Base-by-base conservation (phyloP, 768 basidiomycete species). In the Mycena belliarum region DNA sequence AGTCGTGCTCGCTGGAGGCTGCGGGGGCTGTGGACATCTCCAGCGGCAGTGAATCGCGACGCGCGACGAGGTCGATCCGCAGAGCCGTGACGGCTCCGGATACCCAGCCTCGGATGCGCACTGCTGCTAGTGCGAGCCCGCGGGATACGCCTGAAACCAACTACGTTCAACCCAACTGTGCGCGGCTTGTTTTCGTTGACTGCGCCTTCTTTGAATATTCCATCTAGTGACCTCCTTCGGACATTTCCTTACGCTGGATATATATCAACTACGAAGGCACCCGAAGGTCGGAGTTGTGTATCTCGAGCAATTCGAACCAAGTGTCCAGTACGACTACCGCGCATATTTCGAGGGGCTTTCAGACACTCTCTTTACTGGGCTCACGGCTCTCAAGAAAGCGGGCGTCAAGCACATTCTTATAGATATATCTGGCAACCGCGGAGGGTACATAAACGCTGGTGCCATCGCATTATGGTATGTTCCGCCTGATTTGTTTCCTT, bases 221-320 rank as follows among this genome's bases (percentile, higher is more conserved):
- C 23, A 21, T 33, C 16, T 41, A 64, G 63, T 64, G 21, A 58
- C 44, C 11, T 61, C 63, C 10, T 60, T 57, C 33, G 63, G 59
- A 1, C 52, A 58, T 16, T 48, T 55, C 26, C 12, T 58, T 6
- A 64, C 63, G 18, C 53, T 64, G 1, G 63, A 64, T 18, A 49
- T 64, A 21, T 64, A 64, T 26, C 60, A 54, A 14, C 25, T 64
- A 9, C 40, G 37, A n/a, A 11, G 52, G 12, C 63, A 64, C 18
- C 63, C 63, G 16, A 55, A 64, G 9, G 60, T 64, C 28, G 63
- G 63, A 33, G 63, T 64, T 15, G 52, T 64, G 16, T 64, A 64
- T 33, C 52, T 64, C 24, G 59, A 64, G 26, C 59, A 61, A 33
- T 64, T 64, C 46, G 56, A 61, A 20, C 52, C 63, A 14, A 35